phyloP scores from a whole-genome alignment of 2,329 filamentous ascomycete genomes.

The Hymenoscyphus salicellus region DNA sequence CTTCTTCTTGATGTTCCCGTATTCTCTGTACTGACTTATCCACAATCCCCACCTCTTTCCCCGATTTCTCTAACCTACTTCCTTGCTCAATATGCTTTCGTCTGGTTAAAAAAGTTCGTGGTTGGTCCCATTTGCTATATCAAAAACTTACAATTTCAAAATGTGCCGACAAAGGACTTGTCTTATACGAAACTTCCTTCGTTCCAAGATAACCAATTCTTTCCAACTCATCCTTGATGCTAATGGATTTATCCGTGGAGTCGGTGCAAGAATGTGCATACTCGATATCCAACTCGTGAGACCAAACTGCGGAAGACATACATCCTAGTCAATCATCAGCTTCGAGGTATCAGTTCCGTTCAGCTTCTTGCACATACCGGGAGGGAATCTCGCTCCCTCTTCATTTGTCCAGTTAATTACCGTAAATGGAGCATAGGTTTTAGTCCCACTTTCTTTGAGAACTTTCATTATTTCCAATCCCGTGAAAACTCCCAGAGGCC shows the following conservation, averaged over 20 bases:
- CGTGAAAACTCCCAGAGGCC: constrained; percentile 68
- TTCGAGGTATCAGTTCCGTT: background rate
- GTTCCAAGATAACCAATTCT: constrained; percentile 66
- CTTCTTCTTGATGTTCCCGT: background rate
- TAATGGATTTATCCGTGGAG: constrained; percentile 45
- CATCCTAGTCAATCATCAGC: constrained; percentile 54
- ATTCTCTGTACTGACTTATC: constrained; percentile 44
- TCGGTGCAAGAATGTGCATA: constrained; percentile 59
- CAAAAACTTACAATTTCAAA: constrained; percentile 56
- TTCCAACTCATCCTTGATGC: constrained; percentile 52
- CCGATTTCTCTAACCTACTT: constrained; percentile 62
- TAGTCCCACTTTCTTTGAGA: constrained; percentile 61
- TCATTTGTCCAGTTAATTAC: constrained; percentile 43
- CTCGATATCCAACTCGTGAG: constrained; percentile 59
- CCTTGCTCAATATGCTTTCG: constrained; percentile 69
- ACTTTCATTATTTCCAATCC: constrained; percentile 69
- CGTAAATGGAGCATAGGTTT: constrained; percentile 65
- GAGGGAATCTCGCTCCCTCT: constrained; percentile 64
- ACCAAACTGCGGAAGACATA: constrained; percentile 72
- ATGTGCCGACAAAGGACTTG: constrained; percentile 65
- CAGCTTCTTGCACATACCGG: background rate
- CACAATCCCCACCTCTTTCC: constrained; percentile 65
- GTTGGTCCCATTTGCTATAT: background rate
- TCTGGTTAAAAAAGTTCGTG: background rate
- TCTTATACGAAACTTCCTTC: constrained; percentile 51